Evolutionary conservation across 352 stramenopile species (phyloP).

Genomic region (Globisporangium emineosum): DNA sequence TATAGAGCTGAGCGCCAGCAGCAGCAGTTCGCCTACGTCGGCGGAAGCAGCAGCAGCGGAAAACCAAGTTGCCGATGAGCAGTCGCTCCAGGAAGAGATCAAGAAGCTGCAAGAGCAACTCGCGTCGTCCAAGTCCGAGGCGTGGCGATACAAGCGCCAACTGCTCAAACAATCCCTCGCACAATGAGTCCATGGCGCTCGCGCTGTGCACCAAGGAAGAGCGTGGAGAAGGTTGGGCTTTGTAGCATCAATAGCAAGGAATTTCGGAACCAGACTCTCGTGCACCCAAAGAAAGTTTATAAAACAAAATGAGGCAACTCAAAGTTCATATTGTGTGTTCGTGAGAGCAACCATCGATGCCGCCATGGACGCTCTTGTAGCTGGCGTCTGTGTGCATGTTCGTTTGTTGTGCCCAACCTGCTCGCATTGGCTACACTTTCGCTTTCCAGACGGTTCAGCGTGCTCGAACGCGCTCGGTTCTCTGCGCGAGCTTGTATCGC

Average conservation of each 20-base stretch:
- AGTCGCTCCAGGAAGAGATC: slow-evolving; percentile 58
- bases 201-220: neutral
- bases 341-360: neutral
- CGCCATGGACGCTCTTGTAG: neutral
- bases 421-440: slow-evolving; percentile 1
- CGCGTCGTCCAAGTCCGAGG: slow-evolving; percentile 63
- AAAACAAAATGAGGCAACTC: slow-evolving; percentile 2
- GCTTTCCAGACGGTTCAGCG: neutral
- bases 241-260: slow-evolving; percentile 4
- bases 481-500: neutral
- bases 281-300: slow-evolving; percentile 2
- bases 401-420: neutral
- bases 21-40: neutral
- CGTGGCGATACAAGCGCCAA: slow-evolving; percentile 75
- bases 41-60: neutral
- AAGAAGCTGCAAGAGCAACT: slow-evolving; percentile 67
- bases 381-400: neutral
- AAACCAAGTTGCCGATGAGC: slow-evolving; percentile 24
- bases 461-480: neutral
- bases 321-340: neutral
- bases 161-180: slow-evolving; percentile 67
- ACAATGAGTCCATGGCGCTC: slow-evolving; percentile 15
- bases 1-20: neutral
- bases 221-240: neutral
- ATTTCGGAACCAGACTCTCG: neutral